Evolutionary conservation across 768 basidiomycete genomes (phyloP).

Genomic region (Xerocomellus chrysenteron): DNA sequence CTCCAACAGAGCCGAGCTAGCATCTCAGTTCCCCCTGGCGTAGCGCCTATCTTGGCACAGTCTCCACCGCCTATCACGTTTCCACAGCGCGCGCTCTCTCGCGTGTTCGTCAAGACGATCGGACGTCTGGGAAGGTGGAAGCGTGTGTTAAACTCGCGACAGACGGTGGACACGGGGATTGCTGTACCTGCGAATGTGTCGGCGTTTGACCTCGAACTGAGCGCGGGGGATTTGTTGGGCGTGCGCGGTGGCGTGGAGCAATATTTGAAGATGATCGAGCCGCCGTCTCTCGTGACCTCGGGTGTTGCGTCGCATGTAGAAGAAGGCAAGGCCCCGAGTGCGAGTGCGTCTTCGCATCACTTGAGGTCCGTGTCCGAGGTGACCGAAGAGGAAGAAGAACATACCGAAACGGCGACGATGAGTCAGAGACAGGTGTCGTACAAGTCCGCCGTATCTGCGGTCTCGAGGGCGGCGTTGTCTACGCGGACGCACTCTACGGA

Average conservation of each 20-base stretch:
- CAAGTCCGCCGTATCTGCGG: constrained; percentile 22
- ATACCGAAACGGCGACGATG: constrained; percentile 16
- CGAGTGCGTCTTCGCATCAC: constrained; percentile 14
- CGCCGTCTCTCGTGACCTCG: constrained; percentile 23
- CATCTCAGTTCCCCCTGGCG: constrained; percentile 26
- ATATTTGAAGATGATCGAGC: constrained; percentile 59
- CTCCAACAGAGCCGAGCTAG: constrained; percentile 44
- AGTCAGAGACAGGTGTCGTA: constrained; percentile 15
- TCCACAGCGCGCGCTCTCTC: constrained; percentile 65
- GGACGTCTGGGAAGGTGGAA: constrained; percentile 82
- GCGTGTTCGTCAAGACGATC: constrained; percentile 78
- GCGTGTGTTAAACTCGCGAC: constrained; percentile 62
- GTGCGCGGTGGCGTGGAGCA: constrained; percentile 64
- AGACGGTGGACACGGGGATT: constrained; percentile 36
- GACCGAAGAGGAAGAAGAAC: constrained; percentile 32
- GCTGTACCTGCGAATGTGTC: constrained; percentile 50
- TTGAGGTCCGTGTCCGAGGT: constrained; percentile 33
- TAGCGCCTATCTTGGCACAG: constrained; percentile 22
- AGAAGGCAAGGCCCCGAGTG: constrained; percentile 7
- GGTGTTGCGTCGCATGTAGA: constrained; percentile 1
- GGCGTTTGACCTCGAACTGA: constrained; percentile 69
- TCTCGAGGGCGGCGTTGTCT: constrained; percentile 21
- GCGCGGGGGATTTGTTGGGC: constrained; percentile 58
- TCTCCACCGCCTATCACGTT: constrained; percentile 42
- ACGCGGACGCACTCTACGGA: constrained; percentile 35